A percentile compares a stretch with the other conserved stretches of the same genome.
Evolutionary conservation across 2,329 filamentous ascomycete genomes (phyloP).

Genomic region (Colletotrichum graminicola): DNA sequence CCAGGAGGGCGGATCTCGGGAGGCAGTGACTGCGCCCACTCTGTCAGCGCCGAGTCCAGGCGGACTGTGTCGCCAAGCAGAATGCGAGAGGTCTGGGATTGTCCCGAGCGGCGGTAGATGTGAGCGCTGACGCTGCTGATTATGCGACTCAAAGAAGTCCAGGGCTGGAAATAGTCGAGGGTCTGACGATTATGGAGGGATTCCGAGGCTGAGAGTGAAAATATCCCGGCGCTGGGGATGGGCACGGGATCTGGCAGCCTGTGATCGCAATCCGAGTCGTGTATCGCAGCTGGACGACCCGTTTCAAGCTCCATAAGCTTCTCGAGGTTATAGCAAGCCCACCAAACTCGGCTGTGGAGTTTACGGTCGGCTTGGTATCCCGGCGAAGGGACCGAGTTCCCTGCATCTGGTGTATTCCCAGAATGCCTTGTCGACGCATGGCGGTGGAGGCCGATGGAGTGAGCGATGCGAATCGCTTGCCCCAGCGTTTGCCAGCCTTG

Average conservation of each 20-base stretch:
- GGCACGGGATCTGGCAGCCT: background rate
- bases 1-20: slow-evolving; percentile 17
- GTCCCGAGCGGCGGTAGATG: slow-evolving; percentile 20
- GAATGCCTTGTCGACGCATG: slow-evolving; percentile 22
- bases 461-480: slow-evolving; percentile 45
- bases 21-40: slow-evolving; percentile 41
- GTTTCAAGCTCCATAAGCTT: slow-evolving; percentile 47
- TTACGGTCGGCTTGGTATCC: slow-evolving; percentile 52
- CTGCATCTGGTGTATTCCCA: background rate
- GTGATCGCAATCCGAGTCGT: slow-evolving; percentile 42
- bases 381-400: slow-evolving; percentile 11
- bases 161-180: slow-evolving; percentile 40
- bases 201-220: background rate
- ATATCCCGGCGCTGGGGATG: background rate
- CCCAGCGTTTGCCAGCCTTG: slow-evolving; percentile 47
- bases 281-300: slow-evolving; percentile 44
- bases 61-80: slow-evolving; percentile 39
- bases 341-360: slow-evolving; percentile 63
- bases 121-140: slow-evolving; percentile 39
- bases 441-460: slow-evolving; percentile 46
- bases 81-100: slow-evolving; percentile 17
- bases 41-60: slow-evolving; percentile 41
- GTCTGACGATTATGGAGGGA: slow-evolving; percentile 1
- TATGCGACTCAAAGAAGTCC: slow-evolving; percentile 40
- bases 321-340: slow-evolving; percentile 66